phyloP scores from a whole-genome alignment of 75 land plant genomes.

The Gnetum montanum region DNA sequence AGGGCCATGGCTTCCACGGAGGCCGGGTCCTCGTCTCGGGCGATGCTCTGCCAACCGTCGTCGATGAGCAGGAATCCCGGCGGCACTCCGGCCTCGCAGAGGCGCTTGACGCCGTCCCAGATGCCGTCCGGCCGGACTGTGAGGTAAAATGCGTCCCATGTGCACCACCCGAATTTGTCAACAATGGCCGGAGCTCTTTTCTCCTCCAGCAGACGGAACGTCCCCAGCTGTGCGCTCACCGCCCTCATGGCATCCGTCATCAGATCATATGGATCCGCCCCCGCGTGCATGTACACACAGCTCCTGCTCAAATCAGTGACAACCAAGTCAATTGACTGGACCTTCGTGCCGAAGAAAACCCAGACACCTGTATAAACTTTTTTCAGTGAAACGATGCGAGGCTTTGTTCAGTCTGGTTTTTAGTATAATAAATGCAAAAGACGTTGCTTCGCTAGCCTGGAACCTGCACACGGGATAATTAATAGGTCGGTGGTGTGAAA shows the following conservation, averaged over 20 bases:
- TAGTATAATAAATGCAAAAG: no score
- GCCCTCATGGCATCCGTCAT: conserved; percentile 58
- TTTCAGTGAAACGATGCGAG: no score
- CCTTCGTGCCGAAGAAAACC: no score
- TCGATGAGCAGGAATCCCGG: conserved; percentile 68
- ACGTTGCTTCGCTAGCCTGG: no score
- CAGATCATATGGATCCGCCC: conserved; percentile 43
- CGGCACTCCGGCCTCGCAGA: conserved; percentile 58
- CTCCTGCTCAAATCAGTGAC: no score
- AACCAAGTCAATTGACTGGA: no score
- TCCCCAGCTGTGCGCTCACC: conserved; percentile 42
- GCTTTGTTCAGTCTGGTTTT: no score
- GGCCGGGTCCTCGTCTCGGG: conserved; percentile 49
- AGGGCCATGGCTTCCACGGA: conserved; percentile 42
- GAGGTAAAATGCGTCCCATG: conserved; percentile 82
- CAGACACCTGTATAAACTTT: no score
- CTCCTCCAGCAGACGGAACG: conserved; percentile 53
- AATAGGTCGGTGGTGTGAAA: no score
- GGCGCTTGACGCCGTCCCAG: conserved; percentile 39
- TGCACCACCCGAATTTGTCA: conserved; percentile 69
- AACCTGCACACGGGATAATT: no score
- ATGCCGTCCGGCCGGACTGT: conserved; percentile 56
- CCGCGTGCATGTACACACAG: conserved; percentile 47
- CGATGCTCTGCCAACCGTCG: conserved; percentile 78
- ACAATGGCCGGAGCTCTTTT: conserved; percentile 48